These are phyloP conservation scores for Debaryomycetaceae sp. DNA, from an alignment of 1,139 yeast genomes.

Conservation along the genomic window DNA sequence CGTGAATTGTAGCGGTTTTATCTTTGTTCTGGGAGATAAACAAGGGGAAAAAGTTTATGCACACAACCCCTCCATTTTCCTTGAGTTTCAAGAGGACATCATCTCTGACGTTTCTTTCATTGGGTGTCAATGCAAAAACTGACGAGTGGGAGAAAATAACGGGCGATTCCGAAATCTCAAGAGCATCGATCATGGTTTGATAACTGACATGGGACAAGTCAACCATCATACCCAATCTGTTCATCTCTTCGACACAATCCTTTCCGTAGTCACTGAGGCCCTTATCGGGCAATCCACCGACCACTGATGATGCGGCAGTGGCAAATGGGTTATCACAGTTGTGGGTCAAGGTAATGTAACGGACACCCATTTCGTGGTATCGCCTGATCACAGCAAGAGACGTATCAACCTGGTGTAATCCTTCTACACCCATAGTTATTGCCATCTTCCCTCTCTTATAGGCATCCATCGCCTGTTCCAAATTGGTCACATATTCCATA, in stretches of 20 bases:
- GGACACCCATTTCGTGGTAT: slow-evolving; percentile 46
- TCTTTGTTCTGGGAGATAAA: slow-evolving; percentile 27
- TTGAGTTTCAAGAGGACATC: slow-evolving; percentile 34
- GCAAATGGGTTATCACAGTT: slow-evolving; percentile 57
- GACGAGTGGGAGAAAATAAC: slow-evolving; percentile 52
- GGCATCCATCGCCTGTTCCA: slow-evolving; percentile 33
- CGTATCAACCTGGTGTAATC: slow-evolving; percentile 48
- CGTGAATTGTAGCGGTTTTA: slow-evolving; percentile 33
- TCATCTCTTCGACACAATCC: slow-evolving; percentile 44
- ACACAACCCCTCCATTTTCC: slow-evolving; percentile 47
- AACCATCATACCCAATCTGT: slow-evolving; percentile 51
- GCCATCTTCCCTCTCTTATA: slow-evolving; percentile 37
- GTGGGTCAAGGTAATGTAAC: slow-evolving; percentile 51
- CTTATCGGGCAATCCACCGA: slow-evolving; percentile 35
- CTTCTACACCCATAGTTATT: slow-evolving; percentile 50
- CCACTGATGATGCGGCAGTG: slow-evolving; percentile 42
- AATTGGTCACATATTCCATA: slow-evolving; percentile 33
- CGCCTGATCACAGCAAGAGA: slow-evolving; percentile 47
- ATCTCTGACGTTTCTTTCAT: slow-evolving; percentile 48
- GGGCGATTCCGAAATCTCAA: slow-evolving; percentile 42
- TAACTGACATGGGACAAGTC: slow-evolving; percentile 52
- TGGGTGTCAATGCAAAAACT: slow-evolving; percentile 34
- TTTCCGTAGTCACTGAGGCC: slow-evolving; percentile 43
- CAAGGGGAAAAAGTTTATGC: slow-evolving; percentile 44
- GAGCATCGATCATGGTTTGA: slow-evolving; percentile 46